phyloP scores from a whole-genome alignment of 768 basidiomycete species.

The Phlegmacium glaucopus region DNA sequence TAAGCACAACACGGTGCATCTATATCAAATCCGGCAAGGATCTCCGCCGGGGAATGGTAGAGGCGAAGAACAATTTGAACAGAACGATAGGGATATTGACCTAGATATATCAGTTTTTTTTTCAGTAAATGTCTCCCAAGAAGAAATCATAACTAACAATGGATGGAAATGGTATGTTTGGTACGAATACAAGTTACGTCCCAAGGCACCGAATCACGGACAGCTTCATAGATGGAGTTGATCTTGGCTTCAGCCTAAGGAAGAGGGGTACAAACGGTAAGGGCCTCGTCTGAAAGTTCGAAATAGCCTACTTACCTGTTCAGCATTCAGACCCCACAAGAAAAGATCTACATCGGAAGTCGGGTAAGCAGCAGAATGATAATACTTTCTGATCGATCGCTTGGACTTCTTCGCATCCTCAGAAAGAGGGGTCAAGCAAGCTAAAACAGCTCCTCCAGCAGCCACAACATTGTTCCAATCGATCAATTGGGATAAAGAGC shows the following conservation, averaged over 20 bases:
- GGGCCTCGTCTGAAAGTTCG: background rate
- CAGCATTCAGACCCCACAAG: slow-evolving; percentile 54
- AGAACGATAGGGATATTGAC: slow-evolving; percentile 65
- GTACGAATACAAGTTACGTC: slow-evolving; percentile 65
- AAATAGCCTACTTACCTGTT: slow-evolving; percentile 34
- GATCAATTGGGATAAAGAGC: slow-evolving; percentile 52
- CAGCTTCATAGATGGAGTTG: slow-evolving; percentile 55
- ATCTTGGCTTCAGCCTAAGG: slow-evolving; percentile 57
- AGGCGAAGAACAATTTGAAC: slow-evolving; percentile 65
- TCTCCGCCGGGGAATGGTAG: slow-evolving; percentile 60
- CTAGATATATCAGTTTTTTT: slow-evolving; percentile 21
- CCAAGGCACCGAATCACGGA: slow-evolving; percentile 65
- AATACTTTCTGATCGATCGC: slow-evolving; percentile 54
- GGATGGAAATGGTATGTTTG: slow-evolving; percentile 63
- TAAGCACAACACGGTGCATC: slow-evolving; percentile 61
- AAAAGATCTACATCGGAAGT: slow-evolving; percentile 65
- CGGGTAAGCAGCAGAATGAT: slow-evolving; percentile 51
- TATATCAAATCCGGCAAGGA: slow-evolving; percentile 66
- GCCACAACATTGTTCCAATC: slow-evolving; percentile 66
- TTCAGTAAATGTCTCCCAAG: background rate
- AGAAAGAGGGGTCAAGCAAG: slow-evolving; percentile 50
- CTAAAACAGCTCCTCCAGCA: slow-evolving; percentile 59
- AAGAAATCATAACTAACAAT: slow-evolving; percentile 37
- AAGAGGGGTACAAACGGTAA: background rate
- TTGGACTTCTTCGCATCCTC: slow-evolving; percentile 48